These are phyloP conservation scores for Polytrichum formosum DNA, from an alignment of 225 moss, liverwort and hornwort species.

Conservation along the genomic window DNA sequence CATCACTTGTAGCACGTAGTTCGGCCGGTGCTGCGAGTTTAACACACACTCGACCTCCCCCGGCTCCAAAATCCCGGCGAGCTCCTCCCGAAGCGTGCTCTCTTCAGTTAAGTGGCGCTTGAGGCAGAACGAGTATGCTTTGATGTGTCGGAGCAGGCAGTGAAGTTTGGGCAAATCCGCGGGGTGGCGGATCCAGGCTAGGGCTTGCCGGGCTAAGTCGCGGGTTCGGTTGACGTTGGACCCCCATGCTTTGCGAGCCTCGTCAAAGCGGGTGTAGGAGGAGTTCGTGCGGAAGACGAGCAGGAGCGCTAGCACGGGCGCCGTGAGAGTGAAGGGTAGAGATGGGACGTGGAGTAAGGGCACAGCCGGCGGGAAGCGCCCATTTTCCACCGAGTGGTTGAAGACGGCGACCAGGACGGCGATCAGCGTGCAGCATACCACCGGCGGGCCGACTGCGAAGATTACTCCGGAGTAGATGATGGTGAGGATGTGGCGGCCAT, in stretches of 20 bases:
- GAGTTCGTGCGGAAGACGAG: constrained; percentile 63
- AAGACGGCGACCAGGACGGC: constrained; percentile 36
- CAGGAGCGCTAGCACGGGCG: constrained; percentile 50
- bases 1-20: background rate
- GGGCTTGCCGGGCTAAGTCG: constrained; percentile 49
- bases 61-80: background rate
- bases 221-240: constrained; percentile 35
- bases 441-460: constrained; percentile 50
- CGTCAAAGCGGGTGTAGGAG: constrained; percentile 55
- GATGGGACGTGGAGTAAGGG: constrained; percentile 41
- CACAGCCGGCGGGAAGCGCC: constrained; percentile 28
- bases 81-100: background rate
- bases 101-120: constrained; percentile 15
- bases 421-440: constrained; percentile 32
- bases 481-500: constrained; percentile 39
- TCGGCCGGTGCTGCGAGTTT: constrained; percentile 3
- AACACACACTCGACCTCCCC: background rate
- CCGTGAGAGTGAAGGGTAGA: constrained; percentile 46
- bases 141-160: constrained; percentile 27
- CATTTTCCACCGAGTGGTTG: constrained; percentile 30
- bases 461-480: constrained; percentile 43
- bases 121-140: constrained; percentile 43
- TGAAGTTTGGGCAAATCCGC: constrained; percentile 20
- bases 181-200: constrained; percentile 38
- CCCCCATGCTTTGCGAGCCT: constrained; percentile 53